These are phyloP conservation scores for Gynochthodes officinalis DNA, from an alignment of 257 asterid species.

Conservation along the genomic window DNA sequence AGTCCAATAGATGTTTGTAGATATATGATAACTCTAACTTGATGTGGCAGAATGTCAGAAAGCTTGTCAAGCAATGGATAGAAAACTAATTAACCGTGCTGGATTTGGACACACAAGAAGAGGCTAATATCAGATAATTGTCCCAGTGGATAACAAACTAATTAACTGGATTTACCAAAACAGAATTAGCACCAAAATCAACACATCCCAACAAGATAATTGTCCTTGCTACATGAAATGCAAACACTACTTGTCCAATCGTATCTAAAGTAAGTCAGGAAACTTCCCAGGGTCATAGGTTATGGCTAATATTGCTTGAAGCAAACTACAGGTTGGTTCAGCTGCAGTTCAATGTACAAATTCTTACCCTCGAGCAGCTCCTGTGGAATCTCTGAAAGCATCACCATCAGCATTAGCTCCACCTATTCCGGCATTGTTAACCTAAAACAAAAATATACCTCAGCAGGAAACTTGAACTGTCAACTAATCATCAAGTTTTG, in stretches of 20 bases:
- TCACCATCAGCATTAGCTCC: slow-evolving; percentile 26
- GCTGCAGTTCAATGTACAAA: not conserved
- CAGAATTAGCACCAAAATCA: not conserved
- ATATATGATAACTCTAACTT: not conserved
- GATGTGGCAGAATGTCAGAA: not conserved
- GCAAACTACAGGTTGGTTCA: not conserved
- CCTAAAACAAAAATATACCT: slow-evolving; percentile 24
- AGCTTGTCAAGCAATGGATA: not conserved
- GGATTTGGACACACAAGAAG: not conserved
- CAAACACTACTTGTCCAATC: not conserved
- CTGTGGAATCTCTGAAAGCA: not conserved
- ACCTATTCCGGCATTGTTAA: slow-evolving; percentile 44
- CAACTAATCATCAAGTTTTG: not conserved
- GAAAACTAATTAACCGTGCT: not conserved
- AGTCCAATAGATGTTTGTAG: not conserved
- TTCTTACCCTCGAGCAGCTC: not conserved
- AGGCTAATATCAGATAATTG: too few relatives aligned
- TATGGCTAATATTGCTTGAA: not conserved
- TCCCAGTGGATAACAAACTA: too few relatives aligned
- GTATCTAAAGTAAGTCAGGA: not conserved
- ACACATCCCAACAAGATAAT: not conserved
- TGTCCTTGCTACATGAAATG: not conserved
- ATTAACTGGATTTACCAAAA: not conserved
- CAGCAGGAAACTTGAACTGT: not conserved
- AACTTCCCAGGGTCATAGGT: not conserved